Evolutionary conservation across 371 early-diverging fungal species (phyloP).

Genomic region (Mortierella sp.): DNA sequence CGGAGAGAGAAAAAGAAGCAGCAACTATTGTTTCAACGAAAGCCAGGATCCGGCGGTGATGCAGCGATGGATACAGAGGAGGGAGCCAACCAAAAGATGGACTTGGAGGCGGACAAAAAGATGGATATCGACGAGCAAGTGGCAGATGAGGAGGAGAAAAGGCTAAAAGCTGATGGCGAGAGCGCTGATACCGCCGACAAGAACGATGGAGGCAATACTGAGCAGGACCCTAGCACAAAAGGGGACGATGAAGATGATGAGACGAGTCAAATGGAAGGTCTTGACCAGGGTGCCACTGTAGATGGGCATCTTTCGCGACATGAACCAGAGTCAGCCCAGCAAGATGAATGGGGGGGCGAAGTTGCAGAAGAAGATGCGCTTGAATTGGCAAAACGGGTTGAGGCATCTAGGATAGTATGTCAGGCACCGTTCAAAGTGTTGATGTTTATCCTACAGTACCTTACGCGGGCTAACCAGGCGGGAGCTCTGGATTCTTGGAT

Average conservation of each 20-base stretch:
- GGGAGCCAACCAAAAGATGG: not conserved
- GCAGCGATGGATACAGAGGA: not conserved
- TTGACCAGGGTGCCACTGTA: not conserved
- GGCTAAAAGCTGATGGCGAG: not conserved
- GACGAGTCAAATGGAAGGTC: not conserved
- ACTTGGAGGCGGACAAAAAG: not conserved
- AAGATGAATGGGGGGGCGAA: not conserved
- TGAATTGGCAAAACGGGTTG: slow-evolving; percentile 33
- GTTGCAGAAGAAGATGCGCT: slow-evolving; percentile 18
- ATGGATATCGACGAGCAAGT: slow-evolving; percentile 1
- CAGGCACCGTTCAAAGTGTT: slow-evolving; percentile 44
- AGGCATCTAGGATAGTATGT: slow-evolving; percentile 21
- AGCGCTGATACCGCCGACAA: not conserved
- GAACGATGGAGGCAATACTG: not conserved
- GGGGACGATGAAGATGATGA: not conserved
- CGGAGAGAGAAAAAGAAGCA: slow-evolving; percentile 8
- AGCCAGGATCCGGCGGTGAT: not conserved
- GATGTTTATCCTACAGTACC: slow-evolving; percentile 39
- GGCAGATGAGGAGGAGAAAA: not conserved
- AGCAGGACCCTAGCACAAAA: not conserved
- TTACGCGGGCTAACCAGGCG: slow-evolving; percentile 37
- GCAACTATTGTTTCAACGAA: not conserved
- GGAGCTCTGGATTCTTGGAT: slow-evolving; percentile 46
- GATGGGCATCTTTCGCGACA: not conserved
- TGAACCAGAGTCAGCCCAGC: not conserved